These are phyloP conservation scores for Salix purpurea DNA, from an alignment of 345 rosid species.

Conservation along the genomic window DNA sequence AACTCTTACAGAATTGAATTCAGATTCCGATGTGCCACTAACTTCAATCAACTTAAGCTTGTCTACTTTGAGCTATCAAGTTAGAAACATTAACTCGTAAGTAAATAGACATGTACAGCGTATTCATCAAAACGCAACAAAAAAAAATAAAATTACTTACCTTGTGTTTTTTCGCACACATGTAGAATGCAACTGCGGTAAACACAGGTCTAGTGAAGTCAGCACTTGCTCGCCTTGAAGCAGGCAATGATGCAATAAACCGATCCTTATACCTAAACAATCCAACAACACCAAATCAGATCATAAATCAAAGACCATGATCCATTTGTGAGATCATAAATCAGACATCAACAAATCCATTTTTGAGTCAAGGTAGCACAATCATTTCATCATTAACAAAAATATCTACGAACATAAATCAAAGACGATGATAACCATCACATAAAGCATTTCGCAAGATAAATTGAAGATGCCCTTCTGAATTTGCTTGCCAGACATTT, in stretches of 20 bases:
- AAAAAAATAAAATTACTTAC: slow-evolving; percentile 22
- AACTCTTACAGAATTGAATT: slow-evolving; percentile 68
- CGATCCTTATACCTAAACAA: slow-evolving; percentile 64
- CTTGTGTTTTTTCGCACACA: slow-evolving; percentile 79
- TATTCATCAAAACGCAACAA: not conserved
- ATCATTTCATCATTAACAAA: too few species aligned
- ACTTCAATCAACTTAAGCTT: slow-evolving; percentile 77
- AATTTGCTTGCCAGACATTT: slow-evolving; percentile 22
- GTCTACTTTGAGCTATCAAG: slow-evolving; percentile 77
- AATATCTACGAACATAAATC: too few species aligned
- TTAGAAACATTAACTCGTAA: not conserved
- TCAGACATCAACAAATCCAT: not conserved
- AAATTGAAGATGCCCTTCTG: too few species aligned
- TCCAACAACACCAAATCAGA: not conserved
- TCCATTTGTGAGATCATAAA: too few species aligned
- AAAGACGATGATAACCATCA: too few species aligned
- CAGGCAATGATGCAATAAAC: slow-evolving; percentile 70
- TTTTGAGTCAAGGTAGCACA: too few species aligned
- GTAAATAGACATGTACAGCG: not conserved
- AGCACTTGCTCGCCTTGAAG: slow-evolving; percentile 60
- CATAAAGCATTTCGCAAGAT: too few species aligned
- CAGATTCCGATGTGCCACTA: slow-evolving; percentile 86
- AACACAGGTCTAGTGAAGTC: slow-evolving; percentile 80
- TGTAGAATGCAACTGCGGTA: slow-evolving; percentile 81
- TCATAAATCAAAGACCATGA: too few species aligned